These are phyloP conservation scores for Angomonas deanei DNA, from an alignment of 208 protist genomes.

Conservation along the genomic window DNA sequence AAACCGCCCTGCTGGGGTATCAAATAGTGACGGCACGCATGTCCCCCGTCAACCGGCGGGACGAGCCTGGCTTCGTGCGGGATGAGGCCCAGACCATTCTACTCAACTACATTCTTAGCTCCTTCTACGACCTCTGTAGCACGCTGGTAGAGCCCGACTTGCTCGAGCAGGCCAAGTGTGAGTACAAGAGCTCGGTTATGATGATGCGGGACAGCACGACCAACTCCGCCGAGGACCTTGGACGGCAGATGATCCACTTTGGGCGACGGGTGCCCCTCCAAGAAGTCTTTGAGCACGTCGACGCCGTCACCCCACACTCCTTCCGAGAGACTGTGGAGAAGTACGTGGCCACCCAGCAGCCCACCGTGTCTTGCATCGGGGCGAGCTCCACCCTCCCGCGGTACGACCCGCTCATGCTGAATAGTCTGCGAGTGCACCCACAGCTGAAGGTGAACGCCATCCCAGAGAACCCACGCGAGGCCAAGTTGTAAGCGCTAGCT, in stretches of 20 bases:
- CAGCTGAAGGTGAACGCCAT: slow-evolving; percentile 21
- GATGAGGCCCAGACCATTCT: slow-evolving; percentile 69
- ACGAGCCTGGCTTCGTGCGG: slow-evolving; percentile 19
- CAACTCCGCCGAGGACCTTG: slow-evolving; percentile 94
- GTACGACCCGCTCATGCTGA: slow-evolving; percentile 41
- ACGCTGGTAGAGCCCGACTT: slow-evolving; percentile 61
- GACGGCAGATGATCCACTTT: slow-evolving; percentile 95
- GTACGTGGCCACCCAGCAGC: slow-evolving; percentile 51
- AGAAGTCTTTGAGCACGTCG: slow-evolving; percentile 92
- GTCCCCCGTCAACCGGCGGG: slow-evolving; percentile 18
- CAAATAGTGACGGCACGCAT: slow-evolving; percentile 70
- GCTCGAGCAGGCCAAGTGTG: slow-evolving; percentile 91
- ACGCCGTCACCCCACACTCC: slow-evolving; percentile 83
- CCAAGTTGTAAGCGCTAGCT: slow-evolving; percentile 11
- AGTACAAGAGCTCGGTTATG: slow-evolving; percentile 91
- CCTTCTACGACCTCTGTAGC: slow-evolving; percentile 58
- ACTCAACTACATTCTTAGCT: slow-evolving; percentile 64
- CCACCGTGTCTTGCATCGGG: slow-evolving; percentile 76
- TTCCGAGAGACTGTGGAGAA: slow-evolving; percentile 70
- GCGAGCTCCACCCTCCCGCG: slow-evolving; percentile 44
- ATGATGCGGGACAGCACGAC: slow-evolving; percentile 95
- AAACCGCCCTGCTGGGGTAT: slow-evolving; percentile 87
- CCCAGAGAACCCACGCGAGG: slow-evolving; percentile 5
- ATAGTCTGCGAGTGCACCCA: slow-evolving; percentile 30
- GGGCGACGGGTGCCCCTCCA: slow-evolving; percentile 78